These are phyloP conservation scores for Neurospora sp. DNA, from an alignment of 2,329 filamentous ascomycete species.

Conservation along the genomic window DNA sequence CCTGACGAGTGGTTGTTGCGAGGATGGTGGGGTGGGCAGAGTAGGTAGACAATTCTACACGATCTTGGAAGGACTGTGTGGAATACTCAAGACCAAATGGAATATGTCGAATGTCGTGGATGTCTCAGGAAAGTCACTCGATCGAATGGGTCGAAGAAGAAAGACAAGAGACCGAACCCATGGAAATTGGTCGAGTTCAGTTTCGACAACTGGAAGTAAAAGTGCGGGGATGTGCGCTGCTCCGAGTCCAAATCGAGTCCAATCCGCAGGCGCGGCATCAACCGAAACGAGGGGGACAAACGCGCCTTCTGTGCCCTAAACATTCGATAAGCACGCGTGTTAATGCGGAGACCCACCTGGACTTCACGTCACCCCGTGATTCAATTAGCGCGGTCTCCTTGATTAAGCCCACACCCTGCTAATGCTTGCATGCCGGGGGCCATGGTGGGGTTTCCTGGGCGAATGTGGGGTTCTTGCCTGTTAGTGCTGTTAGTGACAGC, in stretches of 20 bases:
- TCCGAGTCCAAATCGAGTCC: not conserved
- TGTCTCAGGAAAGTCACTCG: not conserved
- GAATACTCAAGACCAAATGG: not conserved
- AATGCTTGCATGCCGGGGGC: not conserved
- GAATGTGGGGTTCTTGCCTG: not conserved
- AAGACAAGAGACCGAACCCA: not conserved
- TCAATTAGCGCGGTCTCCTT: not conserved
- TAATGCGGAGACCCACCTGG: not conserved
- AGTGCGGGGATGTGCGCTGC: not conserved
- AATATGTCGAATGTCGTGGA: not conserved
- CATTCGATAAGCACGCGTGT: not conserved
- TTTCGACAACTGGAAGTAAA: not conserved
- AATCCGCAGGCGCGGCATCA: not conserved
- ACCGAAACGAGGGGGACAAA: not conserved
- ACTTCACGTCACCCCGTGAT: not conserved
- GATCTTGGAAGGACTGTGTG: not conserved
- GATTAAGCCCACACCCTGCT: not conserved
- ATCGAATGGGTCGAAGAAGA: not conserved
- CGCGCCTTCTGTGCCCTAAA: not conserved
- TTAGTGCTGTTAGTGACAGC: not conserved
- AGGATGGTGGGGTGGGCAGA: not conserved
- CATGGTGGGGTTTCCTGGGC: not conserved
- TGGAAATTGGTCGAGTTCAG: not conserved
- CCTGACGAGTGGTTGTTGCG: not conserved
- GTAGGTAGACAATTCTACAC: not conserved